Conservation (phyloP, 192 early-diverging fungal species). For the Backusella circina region DNA sequence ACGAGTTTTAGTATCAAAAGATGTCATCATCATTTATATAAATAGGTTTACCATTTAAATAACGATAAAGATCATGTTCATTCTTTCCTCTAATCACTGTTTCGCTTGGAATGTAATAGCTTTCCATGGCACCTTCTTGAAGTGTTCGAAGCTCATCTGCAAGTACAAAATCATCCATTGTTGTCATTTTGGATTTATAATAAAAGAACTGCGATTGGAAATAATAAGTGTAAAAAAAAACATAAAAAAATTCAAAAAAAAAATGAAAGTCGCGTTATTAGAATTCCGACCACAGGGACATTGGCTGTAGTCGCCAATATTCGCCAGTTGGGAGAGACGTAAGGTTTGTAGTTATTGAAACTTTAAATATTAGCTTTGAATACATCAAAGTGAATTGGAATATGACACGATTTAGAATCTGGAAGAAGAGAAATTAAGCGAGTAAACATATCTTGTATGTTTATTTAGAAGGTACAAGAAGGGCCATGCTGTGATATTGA, state of each 20-base stretch:
- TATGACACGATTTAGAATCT: too few relatives aligned
- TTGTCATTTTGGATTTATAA: background rate
- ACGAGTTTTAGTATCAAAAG: background rate
- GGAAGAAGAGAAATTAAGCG: too few relatives aligned
- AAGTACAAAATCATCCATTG: slow-evolving; percentile 24
- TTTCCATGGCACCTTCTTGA: slow-evolving; percentile 31
- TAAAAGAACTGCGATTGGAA: background rate
- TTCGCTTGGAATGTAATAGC: slow-evolving; percentile 40
- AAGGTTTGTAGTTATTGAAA: too few relatives aligned
- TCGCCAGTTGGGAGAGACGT: too few relatives aligned
- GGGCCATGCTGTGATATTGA: too few relatives aligned
- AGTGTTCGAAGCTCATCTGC: slow-evolving; percentile 45
- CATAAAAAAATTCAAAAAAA: background rate
- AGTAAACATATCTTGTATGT: too few relatives aligned
- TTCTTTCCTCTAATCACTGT: slow-evolving; percentile 37
- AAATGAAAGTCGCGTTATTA: background rate
- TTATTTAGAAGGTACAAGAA: too few relatives aligned
- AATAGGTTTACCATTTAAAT: slow-evolving; percentile 40
- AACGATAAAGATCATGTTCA: slow-evolving; percentile 41
- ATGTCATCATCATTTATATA: background rate
- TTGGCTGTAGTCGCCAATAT: too few relatives aligned
- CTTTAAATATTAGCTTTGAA: too few relatives aligned
- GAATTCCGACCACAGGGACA: background rate
- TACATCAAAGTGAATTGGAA: too few relatives aligned
- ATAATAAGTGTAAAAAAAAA: background rate